These are phyloP conservation scores for Podila minutissima DNA, from an alignment of 192 early-diverging fungal genomes.

Conservation along the genomic window DNA sequence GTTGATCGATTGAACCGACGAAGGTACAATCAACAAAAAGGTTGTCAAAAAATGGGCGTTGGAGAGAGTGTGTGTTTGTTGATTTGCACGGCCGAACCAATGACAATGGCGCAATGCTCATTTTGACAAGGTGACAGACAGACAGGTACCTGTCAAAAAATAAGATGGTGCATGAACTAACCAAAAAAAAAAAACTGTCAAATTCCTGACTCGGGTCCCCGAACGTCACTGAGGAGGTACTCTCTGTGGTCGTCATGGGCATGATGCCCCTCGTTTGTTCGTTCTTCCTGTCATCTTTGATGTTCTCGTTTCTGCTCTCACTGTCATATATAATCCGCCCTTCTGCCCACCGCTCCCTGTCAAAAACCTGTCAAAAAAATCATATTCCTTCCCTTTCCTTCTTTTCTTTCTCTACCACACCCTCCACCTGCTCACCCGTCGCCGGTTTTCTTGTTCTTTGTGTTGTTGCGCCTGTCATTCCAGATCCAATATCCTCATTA, in stretches of 20 bases:
- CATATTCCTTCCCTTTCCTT: neutral
- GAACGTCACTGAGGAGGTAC: conserved; percentile 49
- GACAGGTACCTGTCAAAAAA: neutral
- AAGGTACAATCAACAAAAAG: neutral
- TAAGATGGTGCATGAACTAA: neutral
- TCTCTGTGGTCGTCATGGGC: neutral
- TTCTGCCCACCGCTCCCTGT: neutral
- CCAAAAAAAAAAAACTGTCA: conserved; percentile 19
- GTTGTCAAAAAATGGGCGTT: conserved; percentile 19
- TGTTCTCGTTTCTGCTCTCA: neutral
- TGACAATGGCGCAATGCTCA: neutral
- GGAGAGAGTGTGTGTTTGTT: neutral
- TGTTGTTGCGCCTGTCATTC: neutral
- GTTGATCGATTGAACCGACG: neutral
- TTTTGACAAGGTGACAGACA: neutral
- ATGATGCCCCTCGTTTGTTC: neutral
- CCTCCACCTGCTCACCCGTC: neutral
- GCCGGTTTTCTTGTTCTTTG: neutral
- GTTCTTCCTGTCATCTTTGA: neutral
- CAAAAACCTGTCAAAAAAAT: neutral
- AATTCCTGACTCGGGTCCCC: conserved; percentile 39
- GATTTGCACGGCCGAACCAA: neutral
- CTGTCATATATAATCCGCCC: neutral
- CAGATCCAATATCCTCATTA: neutral
- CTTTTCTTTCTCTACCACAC: neutral